Evolutionary conservation across 306 rosid genomes (phyloP).

Genomic region (Canavalia ensiformis): DNA sequence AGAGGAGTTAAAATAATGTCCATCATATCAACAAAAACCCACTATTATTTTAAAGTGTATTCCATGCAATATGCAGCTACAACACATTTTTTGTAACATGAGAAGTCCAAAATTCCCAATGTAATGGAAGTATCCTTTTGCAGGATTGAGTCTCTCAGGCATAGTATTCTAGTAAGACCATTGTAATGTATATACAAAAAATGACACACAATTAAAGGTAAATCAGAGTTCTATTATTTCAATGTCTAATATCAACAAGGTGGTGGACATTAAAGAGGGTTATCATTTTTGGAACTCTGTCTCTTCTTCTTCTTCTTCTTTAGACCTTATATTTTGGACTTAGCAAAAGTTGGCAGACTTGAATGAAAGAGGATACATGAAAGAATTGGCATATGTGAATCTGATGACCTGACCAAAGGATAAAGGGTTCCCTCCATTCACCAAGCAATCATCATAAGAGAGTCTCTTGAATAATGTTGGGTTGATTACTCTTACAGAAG

Average conservation of each 20-base stretch:
- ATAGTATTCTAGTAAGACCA: background rate
- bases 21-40: too few species aligned
- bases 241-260: conserved; percentile 35
- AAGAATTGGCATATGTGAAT: conserved; percentile 72
- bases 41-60: background rate
- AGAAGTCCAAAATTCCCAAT: background rate
- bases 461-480: conserved; percentile 72
- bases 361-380: conserved; percentile 68
- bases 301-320: conserved; percentile 3
- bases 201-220: background rate
- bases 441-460: conserved; percentile 71
- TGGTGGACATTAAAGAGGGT: background rate
- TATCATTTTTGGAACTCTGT: conserved; percentile 31
- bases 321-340: conserved; percentile 28
- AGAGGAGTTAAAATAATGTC: too few species aligned
- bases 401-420: conserved; percentile 58
- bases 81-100: conserved; percentile 41
- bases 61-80: conserved; percentile 40
- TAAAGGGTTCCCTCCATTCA: conserved; percentile 70
- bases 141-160: background rate
- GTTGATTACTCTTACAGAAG: conserved; percentile 67
- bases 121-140: conserved; percentile 3
- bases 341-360: conserved; percentile 71
- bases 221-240: conserved; percentile 6
- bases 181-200: conserved; percentile 6